Conservation (phyloP, 139 green algal genomes). For the Chlorella sp. region DNA sequence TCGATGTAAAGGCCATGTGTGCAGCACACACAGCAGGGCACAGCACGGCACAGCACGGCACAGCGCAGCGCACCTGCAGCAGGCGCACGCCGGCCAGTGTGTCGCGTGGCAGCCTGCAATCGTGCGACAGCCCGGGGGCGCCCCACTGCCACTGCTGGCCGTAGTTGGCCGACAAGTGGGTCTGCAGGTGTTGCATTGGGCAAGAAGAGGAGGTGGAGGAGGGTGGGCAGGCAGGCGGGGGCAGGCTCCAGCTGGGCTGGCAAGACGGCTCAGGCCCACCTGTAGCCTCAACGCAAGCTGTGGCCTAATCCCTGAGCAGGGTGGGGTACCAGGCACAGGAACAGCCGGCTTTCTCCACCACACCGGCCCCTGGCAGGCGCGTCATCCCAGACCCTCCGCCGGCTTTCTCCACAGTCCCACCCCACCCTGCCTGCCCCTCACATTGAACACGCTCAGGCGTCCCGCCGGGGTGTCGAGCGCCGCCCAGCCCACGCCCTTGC, state of each 20-base stretch:
- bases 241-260: neutral
- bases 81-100: slow-evolving; percentile 16
- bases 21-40: too few species aligned
- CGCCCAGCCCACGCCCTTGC: slow-evolving; percentile 68
- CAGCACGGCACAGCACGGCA: neutral
- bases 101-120: slow-evolving; percentile 6
- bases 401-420: neutral
- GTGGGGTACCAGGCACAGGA: neutral
- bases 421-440: neutral
- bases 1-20: too few species aligned
- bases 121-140: neutral
- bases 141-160: slow-evolving; percentile 50
- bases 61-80: neutral
- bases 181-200: slow-evolving; percentile 10
- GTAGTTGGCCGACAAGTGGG: slow-evolving; percentile 74
- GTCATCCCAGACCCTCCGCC: neutral
- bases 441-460: slow-evolving; percentile 62
- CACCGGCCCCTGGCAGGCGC: too few species aligned
- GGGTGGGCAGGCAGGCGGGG: neutral
- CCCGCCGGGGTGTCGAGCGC: slow-evolving; percentile 45
- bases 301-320: too few species aligned
- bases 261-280: neutral
- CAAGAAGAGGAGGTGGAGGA: neutral
- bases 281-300: neutral
- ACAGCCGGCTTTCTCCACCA: neutral